A percentile compares a stretch with the other conserved stretches of the same genome.
These are phyloP conservation scores for Yarrowia sp. DNA, from an alignment of 805 yeast species.

Conservation along the genomic window DNA sequence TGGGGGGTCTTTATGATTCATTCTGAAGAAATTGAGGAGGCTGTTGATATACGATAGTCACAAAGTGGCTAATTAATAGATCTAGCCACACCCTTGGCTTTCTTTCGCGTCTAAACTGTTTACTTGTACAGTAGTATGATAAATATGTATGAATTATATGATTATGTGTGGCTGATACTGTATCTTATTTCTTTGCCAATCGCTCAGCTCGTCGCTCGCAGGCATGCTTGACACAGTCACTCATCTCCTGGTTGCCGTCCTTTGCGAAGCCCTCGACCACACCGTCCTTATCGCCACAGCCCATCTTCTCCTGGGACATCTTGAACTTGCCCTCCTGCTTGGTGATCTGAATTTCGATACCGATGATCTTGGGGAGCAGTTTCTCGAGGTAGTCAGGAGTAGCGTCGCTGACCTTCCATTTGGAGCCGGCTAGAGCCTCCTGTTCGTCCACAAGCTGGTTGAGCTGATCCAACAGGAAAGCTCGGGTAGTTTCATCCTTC, in stretches of 20 bases:
- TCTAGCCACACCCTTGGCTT: too few relatives aligned
- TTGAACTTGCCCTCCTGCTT: slow-evolving; percentile 62
- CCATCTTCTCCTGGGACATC: slow-evolving; percentile 59
- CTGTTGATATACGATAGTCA: too few relatives aligned
- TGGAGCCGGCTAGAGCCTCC: slow-evolving; percentile 51
- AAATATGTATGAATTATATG: too few relatives aligned
- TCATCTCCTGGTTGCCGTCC: slow-evolving; percentile 37
- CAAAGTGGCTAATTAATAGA: too few relatives aligned
- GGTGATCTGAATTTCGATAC: slow-evolving; percentile 60
- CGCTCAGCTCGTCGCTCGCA: slow-evolving; percentile 37
- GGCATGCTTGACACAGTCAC: slow-evolving; percentile 32
- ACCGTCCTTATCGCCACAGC: slow-evolving; percentile 56
- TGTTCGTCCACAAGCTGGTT: slow-evolving; percentile 56
- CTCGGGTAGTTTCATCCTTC: slow-evolving; percentile 48
- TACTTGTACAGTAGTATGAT: neutral
- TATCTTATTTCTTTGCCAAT: neutral
- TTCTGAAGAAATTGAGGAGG: too few relatives aligned
- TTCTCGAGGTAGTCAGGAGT: slow-evolving; percentile 57
- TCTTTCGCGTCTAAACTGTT: neutral
- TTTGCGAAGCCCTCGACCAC: slow-evolving; percentile 54
- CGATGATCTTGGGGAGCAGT: slow-evolving; percentile 60
- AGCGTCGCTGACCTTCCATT: slow-evolving; percentile 66
- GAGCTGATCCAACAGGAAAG: slow-evolving; percentile 57
- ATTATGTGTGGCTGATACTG: too few relatives aligned
- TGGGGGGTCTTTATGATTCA: too few relatives aligned